phyloP scores from a whole-genome alignment of 1,284 basidiomycete genomes.

The Ceratobasidium sp. region DNA sequence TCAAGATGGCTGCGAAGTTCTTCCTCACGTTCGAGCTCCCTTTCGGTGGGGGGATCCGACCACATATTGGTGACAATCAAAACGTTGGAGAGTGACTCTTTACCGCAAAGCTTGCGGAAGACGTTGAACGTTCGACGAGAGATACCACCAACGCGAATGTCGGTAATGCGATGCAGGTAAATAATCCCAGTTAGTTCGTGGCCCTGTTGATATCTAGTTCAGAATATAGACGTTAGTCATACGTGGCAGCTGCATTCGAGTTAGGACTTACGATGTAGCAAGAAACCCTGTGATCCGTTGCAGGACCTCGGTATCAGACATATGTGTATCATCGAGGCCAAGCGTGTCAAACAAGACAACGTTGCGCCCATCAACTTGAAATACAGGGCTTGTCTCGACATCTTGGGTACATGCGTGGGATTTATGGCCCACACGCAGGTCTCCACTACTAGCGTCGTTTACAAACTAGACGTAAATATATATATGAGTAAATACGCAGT shows the following conservation, averaged over 20 bases:
- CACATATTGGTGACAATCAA: slow-evolving; percentile 51
- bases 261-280: background rate
- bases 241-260: no score
- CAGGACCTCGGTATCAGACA: slow-evolving; percentile 41
- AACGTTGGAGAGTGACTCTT: slow-evolving; percentile 46
- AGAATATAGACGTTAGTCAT: no score
- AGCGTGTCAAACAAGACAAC: slow-evolving; percentile 50
- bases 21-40: slow-evolving; percentile 6
- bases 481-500: background rate
- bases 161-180: slow-evolving; percentile 45
- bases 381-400: background rate
- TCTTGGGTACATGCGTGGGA: slow-evolving; percentile 25
- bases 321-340: slow-evolving; percentile 49
- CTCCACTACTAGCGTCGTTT: slow-evolving; percentile 19
- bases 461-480: slow-evolving; percentile 12
- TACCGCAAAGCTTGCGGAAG: slow-evolving; percentile 44
- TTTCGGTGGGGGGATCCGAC: slow-evolving; percentile 18
- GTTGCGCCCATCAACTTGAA: slow-evolving; percentile 16
- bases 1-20: slow-evolving; percentile 26
- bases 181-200: slow-evolving; percentile 45
- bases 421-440: slow-evolving; percentile 7
- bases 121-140: slow-evolving; percentile 30
- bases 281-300: slow-evolving; percentile 38
- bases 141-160: slow-evolving; percentile 40
- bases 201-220: slow-evolving; percentile 45